phyloP scores from a whole-genome alignment of 176 grass and related monocot genomes.

The Miscanthus lutarioriparius region DNA sequence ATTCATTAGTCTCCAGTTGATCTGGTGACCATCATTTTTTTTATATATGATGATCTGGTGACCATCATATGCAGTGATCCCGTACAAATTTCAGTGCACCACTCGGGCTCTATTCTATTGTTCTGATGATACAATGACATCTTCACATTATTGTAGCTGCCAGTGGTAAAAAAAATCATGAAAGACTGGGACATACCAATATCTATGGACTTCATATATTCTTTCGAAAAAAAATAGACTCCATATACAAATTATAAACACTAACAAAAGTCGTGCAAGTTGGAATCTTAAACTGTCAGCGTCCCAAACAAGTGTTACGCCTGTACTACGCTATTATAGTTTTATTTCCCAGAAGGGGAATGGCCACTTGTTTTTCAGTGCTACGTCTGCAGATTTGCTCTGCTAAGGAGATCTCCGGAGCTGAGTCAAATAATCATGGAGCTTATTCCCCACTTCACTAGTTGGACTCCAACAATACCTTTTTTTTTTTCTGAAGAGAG shows the following conservation, averaged over 20 bases:
- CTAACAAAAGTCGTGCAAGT: not conserved
- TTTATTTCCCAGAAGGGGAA: not conserved
- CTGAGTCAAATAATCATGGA: not conserved
- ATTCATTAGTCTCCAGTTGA: not conserved
- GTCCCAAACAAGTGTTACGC: not conserved
- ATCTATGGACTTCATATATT: no score
- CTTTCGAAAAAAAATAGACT: no score
- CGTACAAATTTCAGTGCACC: not conserved
- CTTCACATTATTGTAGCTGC: no score
- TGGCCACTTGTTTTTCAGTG: not conserved
- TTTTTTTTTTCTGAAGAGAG: no score
- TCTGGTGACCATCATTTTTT: not conserved
- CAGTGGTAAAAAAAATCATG: no score
- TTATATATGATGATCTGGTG: not conserved
- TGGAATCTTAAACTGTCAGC: not conserved
- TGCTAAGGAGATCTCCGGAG: constrained; percentile 28
- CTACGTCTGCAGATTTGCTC: constrained; percentile 17
- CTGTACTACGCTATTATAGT: not conserved
- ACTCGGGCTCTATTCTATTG: not conserved
- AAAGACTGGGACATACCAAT: not conserved
- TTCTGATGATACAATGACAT: not conserved
- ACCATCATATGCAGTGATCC: not conserved
- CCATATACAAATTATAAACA: not conserved
- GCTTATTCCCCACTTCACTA: constrained; percentile 21
- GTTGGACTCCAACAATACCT: not conserved